Evolutionary conservation across 192 early-diverging fungal genomes (phyloP).

Genomic region (Linnemannia elongata): DNA sequence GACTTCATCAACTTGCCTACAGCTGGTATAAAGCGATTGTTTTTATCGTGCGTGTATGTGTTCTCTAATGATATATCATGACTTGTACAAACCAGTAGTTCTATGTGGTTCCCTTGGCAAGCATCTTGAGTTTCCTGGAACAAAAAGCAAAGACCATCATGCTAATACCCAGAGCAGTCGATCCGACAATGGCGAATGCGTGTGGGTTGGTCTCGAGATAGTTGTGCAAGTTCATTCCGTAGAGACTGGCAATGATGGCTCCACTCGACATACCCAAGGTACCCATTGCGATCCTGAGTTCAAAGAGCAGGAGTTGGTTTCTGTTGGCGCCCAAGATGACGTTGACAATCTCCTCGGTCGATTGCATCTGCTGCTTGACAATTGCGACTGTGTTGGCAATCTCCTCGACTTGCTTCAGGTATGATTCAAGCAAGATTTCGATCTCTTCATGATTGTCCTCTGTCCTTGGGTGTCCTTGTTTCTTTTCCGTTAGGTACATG

Average conservation of each 20-base stretch:
- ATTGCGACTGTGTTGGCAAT: conserved; percentile 80
- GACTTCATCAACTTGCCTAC: not conserved
- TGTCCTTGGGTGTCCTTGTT: conserved; percentile 64
- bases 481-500: conserved; percentile 92
- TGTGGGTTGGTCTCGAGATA: conserved; percentile 77
- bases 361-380: conserved; percentile 76
- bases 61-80: not conserved
- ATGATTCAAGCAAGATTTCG: conserved; percentile 92
- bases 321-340: conserved; percentile 88
- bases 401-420: conserved; percentile 89
- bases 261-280: conserved; percentile 83
- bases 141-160: conserved; percentile 55
- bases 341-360: conserved; percentile 88
- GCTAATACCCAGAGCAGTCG: conserved; percentile 47
- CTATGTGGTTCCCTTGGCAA: conserved; percentile 45
- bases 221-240: conserved; percentile 93
- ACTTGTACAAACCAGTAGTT: not conserved
- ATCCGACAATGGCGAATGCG: conserved; percentile 75
- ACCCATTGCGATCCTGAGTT: conserved; percentile 84
- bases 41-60: not conserved
- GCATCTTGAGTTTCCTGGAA: conserved; percentile 39
- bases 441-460: conserved; percentile 87
- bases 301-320: conserved; percentile 88
- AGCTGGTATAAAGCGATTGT: not conserved
- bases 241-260: conserved; percentile 80